phyloP scores from a whole-genome alignment of 352 stramenopile species.

The Thraustotheca clavata region DNA sequence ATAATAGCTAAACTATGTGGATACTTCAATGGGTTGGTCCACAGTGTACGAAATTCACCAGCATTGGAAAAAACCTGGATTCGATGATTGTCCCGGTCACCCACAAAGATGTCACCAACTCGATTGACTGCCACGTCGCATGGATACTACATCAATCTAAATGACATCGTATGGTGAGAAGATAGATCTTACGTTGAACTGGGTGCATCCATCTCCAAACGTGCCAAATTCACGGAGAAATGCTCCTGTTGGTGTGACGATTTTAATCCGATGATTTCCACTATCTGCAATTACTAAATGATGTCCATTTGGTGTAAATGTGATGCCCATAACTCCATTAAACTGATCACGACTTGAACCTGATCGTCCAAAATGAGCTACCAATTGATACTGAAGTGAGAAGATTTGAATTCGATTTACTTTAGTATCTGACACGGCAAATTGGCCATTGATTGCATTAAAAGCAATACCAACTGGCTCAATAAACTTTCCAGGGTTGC shows the following conservation, averaged over 20 bases:
- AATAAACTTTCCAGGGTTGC: constrained; percentile 36
- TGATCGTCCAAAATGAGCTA: constrained; percentile 38
- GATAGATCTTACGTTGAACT: constrained; percentile 27
- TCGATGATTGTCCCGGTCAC: constrained; percentile 48
- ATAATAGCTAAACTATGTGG: constrained; percentile 1
- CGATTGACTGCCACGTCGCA: constrained; percentile 33
- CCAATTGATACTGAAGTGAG: constrained; percentile 35
- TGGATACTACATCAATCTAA: constrained; percentile 19
- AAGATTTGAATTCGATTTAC: constrained; percentile 51
- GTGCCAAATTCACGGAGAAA: constrained; percentile 33
- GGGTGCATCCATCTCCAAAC: constrained; percentile 26
- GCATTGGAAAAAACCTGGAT: constrained; percentile 44
- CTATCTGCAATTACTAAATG: constrained; percentile 38
- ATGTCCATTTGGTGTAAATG: constrained; percentile 41
- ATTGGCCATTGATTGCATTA: constrained; percentile 47
- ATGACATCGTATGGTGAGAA: neutral
- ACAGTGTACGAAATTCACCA: constrained; percentile 33
- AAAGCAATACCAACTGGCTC: constrained; percentile 43
- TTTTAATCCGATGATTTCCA: constrained; percentile 48
- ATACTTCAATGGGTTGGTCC: constrained; percentile 30
- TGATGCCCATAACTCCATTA: constrained; percentile 35
- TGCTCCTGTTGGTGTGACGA: constrained; percentile 38
- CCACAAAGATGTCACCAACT: constrained; percentile 48
- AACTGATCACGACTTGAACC: constrained; percentile 42
- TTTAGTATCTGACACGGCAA: constrained; percentile 49